Base-by-base conservation (phyloP, 2,329 filamentous ascomycete genomes). In the Stemphylium lycopersici region DNA sequence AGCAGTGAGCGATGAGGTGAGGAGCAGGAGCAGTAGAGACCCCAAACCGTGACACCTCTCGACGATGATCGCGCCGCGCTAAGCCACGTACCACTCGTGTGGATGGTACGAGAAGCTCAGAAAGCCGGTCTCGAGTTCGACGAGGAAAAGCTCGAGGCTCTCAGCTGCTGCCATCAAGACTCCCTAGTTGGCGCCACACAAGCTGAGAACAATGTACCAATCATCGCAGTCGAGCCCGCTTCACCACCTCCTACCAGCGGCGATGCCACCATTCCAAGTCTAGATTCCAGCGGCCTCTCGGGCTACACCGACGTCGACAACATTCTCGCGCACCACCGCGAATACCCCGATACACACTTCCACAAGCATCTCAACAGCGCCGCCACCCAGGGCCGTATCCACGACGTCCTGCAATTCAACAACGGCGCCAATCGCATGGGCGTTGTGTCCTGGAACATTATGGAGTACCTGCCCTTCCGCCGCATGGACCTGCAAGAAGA, bases 401-500 rank as follows among this genome's bases (percentile, higher is more conserved):
- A 93, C 68, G 90, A 93, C 70, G 90, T 88, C 3, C 81, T 93
- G 0, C 77, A 82, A 43, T 90, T 85, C 63, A 80, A 81, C 11
- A 82, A 84, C 11, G 89, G 89, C 0, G 77, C 89, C 3, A 72
- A 80, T 0, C 56, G 60, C 20, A 50, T 77, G 3, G 83, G 86
- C 0, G 88, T 91, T 0, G 62, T 88, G 0, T 82, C 81, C 2
- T 93, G 90, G 90, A 89, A 86, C 40, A 57, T 90, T 18, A 90
- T 93, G 90, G 90, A 93, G 67, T 92, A 89, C 70, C 78, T 93
- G 20, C 90, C 90, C 0, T 93, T 93, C 76, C 83, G 89, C 1
- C 81, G 90, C 20, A 93, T 95, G 88, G 90, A 93, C 63, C 77
- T 93, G 6, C 85, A 86, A 57, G 55, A 78, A 0, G 88, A 93